A percentile compares a stretch with the other conserved stretches of the same genome.
These are phyloP conservation scores for Canavalia gladiata DNA, from an alignment of 306 rosid species.

Conservation along the genomic window DNA sequence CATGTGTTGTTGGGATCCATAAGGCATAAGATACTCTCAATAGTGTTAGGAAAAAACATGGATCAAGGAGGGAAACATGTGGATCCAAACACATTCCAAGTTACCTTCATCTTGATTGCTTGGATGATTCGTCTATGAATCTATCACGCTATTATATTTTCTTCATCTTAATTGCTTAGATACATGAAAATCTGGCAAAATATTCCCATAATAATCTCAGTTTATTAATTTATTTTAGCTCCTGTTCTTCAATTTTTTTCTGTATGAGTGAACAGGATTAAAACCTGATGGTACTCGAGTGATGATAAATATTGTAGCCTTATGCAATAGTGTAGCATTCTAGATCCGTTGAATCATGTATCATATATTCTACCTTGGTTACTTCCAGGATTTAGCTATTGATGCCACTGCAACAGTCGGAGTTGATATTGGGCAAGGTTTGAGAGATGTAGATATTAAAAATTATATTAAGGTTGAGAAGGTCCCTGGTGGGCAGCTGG, in stretches of 20 bases:
- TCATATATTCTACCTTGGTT: conserved; percentile 41
- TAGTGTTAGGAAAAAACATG: no score
- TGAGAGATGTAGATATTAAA: conserved; percentile 92
- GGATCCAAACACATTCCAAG: no score
- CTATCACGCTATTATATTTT: not conserved
- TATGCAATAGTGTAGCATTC: conserved; percentile 7
- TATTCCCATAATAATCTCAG: not conserved
- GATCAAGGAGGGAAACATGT: no score
- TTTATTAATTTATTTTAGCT: conserved; percentile 11
- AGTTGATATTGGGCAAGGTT: conserved; percentile 90
- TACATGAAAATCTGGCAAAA: conserved; percentile 27
- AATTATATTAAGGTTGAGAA: conserved; percentile 97
- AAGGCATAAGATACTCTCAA: no score
- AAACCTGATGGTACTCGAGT: conserved; percentile 1
- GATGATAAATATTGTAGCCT: not conserved
- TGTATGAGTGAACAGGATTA: conserved; percentile 31
- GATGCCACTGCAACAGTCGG: conserved; percentile 92
- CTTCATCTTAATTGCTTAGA: not conserved
- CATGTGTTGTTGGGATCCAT: no score
- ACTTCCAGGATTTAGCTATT: conserved; percentile 83
- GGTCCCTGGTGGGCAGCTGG: conserved; percentile 93
- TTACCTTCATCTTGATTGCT: no score
- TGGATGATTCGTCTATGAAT: not conserved
- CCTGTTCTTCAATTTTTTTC: conserved; percentile 22
- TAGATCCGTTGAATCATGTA: conserved; percentile 27